Base-by-base conservation (phyloP, 768 basidiomycete species). In the Exidia glandulosa region DNA sequence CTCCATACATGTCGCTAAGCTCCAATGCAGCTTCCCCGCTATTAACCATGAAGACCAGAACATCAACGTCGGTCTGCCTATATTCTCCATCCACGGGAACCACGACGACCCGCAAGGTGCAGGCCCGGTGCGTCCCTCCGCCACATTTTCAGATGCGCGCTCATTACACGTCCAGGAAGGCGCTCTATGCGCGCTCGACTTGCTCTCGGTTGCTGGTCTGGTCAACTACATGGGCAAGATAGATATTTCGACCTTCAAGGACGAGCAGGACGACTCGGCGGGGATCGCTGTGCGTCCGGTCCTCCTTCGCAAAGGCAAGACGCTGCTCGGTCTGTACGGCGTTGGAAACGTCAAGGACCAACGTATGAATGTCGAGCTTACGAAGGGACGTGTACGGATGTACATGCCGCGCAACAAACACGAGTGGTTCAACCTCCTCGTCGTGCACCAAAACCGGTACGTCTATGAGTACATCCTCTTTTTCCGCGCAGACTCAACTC, bases 71-170 rank as follows among this genome's bases (percentile, higher is more conserved):
- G 84, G 83, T 3, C 91, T 96, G n/a, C 96, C 96, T 2, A 89
- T 98, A 31, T 99, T 99, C 73, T 97, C 95, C 0, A 98, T 99
- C 57, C 96, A 99, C 67, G 96, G 96, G 47, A 99, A 99, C 68
- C 96, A 99, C 72, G 96, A 99, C 68, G 96, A 99, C 67, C 96
- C 96, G 33, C 96, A 98, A 74, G 96, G 96, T 23, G 87, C 93
- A 25, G 94, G 94, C 2, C 79, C 88, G 9, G 94, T 93, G 66
- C 62, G 90, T 74, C 13, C 56, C n/a, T n/a, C n/a, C n/a, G n/a
- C 37, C 9, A 37, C 36, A 45, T 59, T 37, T 63, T 10, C 57
- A 3, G n/a, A n/a, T n/a, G n/a, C n/a, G n/a, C 41, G 31, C 29
- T 16, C 34, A 29, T 23, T 32, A 56, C 29, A 29, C 23, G 2